A percentile compares a stretch with the other conserved stretches of the same genome.
Evolutionary conservation across 2,329 filamentous ascomycete genomes (phyloP).

Genomic region (Aspergillus brasiliensis): DNA sequence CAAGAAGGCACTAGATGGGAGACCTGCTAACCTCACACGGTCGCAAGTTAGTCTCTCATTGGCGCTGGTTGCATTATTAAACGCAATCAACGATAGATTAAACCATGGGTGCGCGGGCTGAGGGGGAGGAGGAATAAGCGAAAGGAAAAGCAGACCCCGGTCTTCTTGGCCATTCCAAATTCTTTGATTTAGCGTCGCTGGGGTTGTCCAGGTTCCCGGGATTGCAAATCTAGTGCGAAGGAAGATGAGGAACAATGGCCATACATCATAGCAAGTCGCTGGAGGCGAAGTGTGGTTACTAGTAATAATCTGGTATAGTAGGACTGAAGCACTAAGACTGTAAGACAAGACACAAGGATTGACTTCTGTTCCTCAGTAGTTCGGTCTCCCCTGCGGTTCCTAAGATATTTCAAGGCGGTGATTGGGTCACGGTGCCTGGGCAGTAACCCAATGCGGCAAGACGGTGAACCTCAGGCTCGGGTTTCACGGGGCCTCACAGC

Average conservation of each 20-base stretch:
- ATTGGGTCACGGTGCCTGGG: not conserved
- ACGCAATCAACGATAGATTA: constrained; percentile 6
- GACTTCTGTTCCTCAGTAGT: too few species aligned
- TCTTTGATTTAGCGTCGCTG: constrained; percentile 1
- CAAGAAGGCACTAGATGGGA: not conserved
- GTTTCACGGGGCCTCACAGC: not conserved
- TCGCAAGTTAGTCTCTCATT: not conserved
- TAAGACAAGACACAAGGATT: too few species aligned
- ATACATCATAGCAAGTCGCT: constrained; percentile 1
- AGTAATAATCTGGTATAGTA: not conserved
- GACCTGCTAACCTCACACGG: not conserved
- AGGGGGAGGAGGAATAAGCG: not conserved
- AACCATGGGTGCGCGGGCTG: not conserved
- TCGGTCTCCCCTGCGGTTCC: not conserved
- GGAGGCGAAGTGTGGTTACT: not conserved
- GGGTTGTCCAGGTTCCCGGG: constrained; percentile 15
- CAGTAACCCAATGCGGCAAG: constrained; percentile 6
- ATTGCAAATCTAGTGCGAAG: not conserved
- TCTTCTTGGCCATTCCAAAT: constrained; percentile 11
- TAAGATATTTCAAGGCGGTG: not conserved
- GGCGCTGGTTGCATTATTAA: not conserved
- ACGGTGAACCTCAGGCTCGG: not conserved
- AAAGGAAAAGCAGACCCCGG: not conserved
- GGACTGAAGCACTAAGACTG: too few species aligned
- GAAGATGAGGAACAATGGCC: constrained; percentile 5